Percentiles rank a stretch among this genome's conserved stretches.
Conservation (phyloP, 371 early-diverging fungal species). For the Amoeboaphelidium occidentale region DNA sequence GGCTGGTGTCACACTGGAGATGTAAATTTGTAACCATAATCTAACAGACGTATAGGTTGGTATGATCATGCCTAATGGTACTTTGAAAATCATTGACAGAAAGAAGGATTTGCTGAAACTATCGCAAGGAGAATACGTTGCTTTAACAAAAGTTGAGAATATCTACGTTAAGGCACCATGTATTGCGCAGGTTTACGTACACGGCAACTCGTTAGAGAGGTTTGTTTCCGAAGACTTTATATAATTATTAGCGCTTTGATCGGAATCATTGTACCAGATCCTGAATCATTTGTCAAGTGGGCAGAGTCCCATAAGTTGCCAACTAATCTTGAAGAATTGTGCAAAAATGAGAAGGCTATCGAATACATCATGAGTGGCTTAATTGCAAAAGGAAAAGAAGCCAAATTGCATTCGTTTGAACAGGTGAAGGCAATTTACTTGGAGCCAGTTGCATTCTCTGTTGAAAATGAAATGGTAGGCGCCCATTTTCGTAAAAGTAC, state of each 20-base stretch:
- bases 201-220: conserved; percentile 1
- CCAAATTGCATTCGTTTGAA: conserved; percentile 3
- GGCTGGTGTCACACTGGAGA: conserved; percentile 24
- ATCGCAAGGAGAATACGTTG: conserved; percentile 21
- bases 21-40: too few species aligned
- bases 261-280: conserved; percentile 2
- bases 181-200: conserved; percentile 1
- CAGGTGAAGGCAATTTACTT: background rate
- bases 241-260: too few species aligned
- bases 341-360: background rate
- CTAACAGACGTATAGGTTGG: too few species aligned
- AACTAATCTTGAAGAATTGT: background rate
- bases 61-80: conserved; percentile 1
- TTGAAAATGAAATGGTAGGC: conserved; percentile 1
- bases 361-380: background rate
- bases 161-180: background rate
- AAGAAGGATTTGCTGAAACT: conserved; percentile 16
- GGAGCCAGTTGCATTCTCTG: background rate
- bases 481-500: too few species aligned
- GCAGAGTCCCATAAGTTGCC: background rate
- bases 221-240: too few species aligned
- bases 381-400: background rate
- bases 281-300: background rate
- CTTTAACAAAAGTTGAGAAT: conserved; percentile 20
- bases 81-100: conserved; percentile 1